These are phyloP conservation scores for Peterozyma toletana DNA, from an alignment of 805 yeast species.

Conservation along the genomic window DNA sequence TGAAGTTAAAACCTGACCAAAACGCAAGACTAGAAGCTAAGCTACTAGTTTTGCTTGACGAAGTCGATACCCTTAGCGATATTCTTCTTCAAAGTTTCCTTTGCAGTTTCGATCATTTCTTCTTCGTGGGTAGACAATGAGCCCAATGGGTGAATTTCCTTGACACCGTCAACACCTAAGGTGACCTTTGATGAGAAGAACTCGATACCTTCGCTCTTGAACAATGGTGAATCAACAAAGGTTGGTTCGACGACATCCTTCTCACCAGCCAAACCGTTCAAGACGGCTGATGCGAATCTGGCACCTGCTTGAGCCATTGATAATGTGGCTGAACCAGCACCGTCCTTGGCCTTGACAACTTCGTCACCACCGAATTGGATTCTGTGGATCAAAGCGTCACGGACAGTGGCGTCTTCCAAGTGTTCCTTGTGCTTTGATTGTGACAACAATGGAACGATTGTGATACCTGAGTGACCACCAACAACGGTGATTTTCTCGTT, in stretches of 20 bases:
- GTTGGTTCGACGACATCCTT: slow-evolving; percentile 43
- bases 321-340: slow-evolving; percentile 79
- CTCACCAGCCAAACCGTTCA: slow-evolving; percentile 46
- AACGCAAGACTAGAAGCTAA: no score
- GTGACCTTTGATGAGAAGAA: slow-evolving; percentile 95
- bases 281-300: slow-evolving; percentile 60
- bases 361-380: slow-evolving; percentile 93
- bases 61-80: slow-evolving; percentile 91
- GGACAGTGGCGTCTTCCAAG: slow-evolving; percentile 47
- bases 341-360: slow-evolving; percentile 78
- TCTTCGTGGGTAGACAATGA: slow-evolving; percentile 70
- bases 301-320: slow-evolving; percentile 87
- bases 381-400: slow-evolving; percentile 67
- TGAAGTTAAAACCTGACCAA: no score
- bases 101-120: slow-evolving; percentile 73
- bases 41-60: slow-evolving; percentile 63
- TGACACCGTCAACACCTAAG: slow-evolving; percentile 87
- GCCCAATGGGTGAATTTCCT: slow-evolving; percentile 75
- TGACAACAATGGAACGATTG: slow-evolving; percentile 89
- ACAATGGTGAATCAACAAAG: slow-evolving; percentile 68
- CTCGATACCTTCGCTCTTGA: slow-evolving; percentile 83
- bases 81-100: slow-evolving; percentile 86
- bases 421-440: slow-evolving; percentile 67
- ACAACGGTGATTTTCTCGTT: slow-evolving; percentile 78
- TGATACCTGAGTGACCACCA: slow-evolving; percentile 97